Percentiles rank a stretch among this genome's conserved stretches.
phyloP scores from a whole-genome alignment of 2,329 filamentous ascomycete species.

The Conoideocrella luteorostrata region DNA sequence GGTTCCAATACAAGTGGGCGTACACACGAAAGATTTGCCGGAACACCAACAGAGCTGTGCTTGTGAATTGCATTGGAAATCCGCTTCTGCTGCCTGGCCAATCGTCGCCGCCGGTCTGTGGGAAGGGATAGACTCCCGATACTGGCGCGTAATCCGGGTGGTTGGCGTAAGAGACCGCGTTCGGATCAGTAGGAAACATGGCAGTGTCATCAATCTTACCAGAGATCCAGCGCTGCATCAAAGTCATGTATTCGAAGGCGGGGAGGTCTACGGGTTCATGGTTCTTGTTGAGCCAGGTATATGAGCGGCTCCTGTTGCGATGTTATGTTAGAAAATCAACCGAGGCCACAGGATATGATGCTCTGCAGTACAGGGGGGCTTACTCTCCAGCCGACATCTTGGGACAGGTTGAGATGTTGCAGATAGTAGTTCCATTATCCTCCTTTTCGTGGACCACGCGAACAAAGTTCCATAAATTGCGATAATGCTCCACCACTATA shows the following conservation, averaged over 20 bases:
- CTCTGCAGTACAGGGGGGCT: not conserved
- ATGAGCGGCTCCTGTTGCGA: conserved; percentile 68
- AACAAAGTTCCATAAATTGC: conserved; percentile 82
- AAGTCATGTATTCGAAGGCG: conserved; percentile 81
- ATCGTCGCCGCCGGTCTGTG: conserved; percentile 46
- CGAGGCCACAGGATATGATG: no score
- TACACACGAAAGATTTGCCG: conserved; percentile 96
- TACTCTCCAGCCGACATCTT: conserved; percentile 91
- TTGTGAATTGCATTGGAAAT: conserved; percentile 77
- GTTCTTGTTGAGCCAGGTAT: conserved; percentile 77
- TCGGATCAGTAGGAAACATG: conserved; percentile 79
- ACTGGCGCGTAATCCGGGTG: conserved; percentile 43
- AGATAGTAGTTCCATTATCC: conserved; percentile 68
- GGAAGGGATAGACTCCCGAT: conserved; percentile 41
- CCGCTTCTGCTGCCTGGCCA: conserved; percentile 86
- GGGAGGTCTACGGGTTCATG: conserved; percentile 80
- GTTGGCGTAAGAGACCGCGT: conserved; percentile 53
- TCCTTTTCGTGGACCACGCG: conserved; percentile 83
- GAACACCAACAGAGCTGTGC: conserved; percentile 83
- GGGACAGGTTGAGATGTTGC: conserved; percentile 76
- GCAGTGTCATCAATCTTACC: conserved; percentile 80
- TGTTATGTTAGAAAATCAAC: not conserved
- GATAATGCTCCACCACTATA: conserved; percentile 84
- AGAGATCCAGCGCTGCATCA: conserved; percentile 90
- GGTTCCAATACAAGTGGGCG: conserved; percentile 90